phyloP scores from a whole-genome alignment of 441 rosid species.

The Pelargonium australe region DNA sequence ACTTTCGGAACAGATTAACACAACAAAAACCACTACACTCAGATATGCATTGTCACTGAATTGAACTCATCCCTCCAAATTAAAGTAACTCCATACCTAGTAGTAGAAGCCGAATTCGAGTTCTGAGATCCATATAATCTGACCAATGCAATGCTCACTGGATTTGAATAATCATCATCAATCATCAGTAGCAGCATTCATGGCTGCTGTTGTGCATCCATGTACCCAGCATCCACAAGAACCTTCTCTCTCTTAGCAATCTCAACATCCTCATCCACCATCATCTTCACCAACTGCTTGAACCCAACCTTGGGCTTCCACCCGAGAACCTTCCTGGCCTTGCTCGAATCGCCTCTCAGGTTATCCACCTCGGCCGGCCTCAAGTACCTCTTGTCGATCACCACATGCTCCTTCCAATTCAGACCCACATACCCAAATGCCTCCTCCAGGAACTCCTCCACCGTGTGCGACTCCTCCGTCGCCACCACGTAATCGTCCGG shows the following conservation, averaged over 20 bases:
- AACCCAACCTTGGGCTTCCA: constrained; percentile 85
- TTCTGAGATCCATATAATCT: too few relatives aligned
- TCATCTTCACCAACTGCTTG: constrained; percentile 83
- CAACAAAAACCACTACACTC: too few relatives aligned
- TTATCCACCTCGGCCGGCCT: constrained; percentile 80
- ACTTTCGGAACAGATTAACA: too few relatives aligned
- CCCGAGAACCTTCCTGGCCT: constrained; percentile 57
- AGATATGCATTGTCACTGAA: too few relatives aligned
- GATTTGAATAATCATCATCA: too few relatives aligned
- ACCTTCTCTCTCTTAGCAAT: constrained; percentile 85
- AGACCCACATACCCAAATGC: constrained; percentile 79
- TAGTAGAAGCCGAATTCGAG: too few relatives aligned
- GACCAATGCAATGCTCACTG: too few relatives aligned
- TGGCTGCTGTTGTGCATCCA: constrained; percentile 88
- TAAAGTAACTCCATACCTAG: too few relatives aligned
- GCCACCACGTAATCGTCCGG: constrained; percentile 91
- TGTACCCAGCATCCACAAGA: constrained; percentile 77
- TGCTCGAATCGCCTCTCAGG: constrained; percentile 67
- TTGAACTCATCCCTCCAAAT: too few relatives aligned
- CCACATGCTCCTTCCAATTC: constrained; percentile 80
- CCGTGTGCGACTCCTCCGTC: constrained; percentile 89
- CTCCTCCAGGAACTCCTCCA: constrained; percentile 77
- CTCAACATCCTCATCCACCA: constrained; percentile 77
- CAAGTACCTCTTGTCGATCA: constrained; percentile 78
- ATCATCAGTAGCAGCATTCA: constrained; percentile 14